Evolutionary conservation across 2,329 filamentous ascomycete species (phyloP).

Genomic region (Diplocarpon rosae): DNA sequence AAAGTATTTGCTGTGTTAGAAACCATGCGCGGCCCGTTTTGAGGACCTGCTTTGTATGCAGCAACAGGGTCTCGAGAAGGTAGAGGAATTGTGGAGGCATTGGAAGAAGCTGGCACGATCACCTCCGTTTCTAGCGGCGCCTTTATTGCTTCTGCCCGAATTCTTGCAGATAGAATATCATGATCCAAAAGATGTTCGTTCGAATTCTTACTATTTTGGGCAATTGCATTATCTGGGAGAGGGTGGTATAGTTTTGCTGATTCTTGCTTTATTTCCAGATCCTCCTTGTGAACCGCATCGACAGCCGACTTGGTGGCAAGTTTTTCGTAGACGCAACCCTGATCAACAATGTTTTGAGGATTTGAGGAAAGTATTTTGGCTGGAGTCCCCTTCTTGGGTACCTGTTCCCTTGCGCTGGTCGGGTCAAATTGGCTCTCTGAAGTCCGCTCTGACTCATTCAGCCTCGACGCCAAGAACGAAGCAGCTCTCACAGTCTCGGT

Average conservation of each 20-base stretch:
- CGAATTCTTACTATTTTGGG: conserved; percentile 25
- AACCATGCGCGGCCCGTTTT: conserved; percentile 42
- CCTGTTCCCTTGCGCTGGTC: conserved; percentile 7
- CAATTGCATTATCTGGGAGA: conserved; percentile 40
- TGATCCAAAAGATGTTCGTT: conserved; percentile 21
- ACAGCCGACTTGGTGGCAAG: conserved; percentile 32
- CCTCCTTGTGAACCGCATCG: conserved; percentile 28
- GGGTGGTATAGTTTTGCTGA: conserved; percentile 32
- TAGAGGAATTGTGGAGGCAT: conserved; percentile 31
- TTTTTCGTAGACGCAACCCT: conserved; percentile 39
- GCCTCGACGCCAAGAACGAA: conserved; percentile 43
- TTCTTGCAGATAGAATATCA: conserved; percentile 27
- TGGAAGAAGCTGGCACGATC: conserved; percentile 30
- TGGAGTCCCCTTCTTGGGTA: conserved; percentile 24
- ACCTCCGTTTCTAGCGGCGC: conserved; percentile 26
- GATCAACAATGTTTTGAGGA: conserved; percentile 31
- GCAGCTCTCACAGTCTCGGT: conserved; percentile 51
- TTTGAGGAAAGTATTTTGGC: conserved; percentile 17
- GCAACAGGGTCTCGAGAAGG: conserved; percentile 18
- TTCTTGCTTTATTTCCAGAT: conserved; percentile 36
- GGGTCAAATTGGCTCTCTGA: conserved; percentile 13
- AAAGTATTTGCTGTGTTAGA: conserved; percentile 36
- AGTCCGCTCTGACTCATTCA: conserved; percentile 37
- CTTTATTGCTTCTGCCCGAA: conserved; percentile 28
- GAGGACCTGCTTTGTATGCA: conserved; percentile 29